Conservation (phyloP, 768 basidiomycete genomes). For the Leucogyrophana mollusca region DNA sequence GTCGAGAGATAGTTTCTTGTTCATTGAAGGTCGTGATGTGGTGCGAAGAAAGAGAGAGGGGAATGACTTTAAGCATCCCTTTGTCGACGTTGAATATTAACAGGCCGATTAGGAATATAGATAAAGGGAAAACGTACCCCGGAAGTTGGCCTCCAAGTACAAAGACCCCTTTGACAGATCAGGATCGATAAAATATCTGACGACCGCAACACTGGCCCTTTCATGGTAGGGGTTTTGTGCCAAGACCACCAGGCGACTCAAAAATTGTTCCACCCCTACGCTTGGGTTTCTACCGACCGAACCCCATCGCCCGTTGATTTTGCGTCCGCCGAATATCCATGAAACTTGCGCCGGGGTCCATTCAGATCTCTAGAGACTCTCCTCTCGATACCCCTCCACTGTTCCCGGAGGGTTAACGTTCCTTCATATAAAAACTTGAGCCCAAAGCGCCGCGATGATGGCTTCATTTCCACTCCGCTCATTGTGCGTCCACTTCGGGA, state of each 20-base stretch:
- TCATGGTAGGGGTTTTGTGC: too few species aligned
- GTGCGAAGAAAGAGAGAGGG: not conserved
- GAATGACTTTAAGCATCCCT: conserved; percentile 13
- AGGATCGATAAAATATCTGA: not conserved
- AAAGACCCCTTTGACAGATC: conserved; percentile 18
- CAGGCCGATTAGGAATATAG: conserved; percentile 8
- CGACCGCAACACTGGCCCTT: not conserved
- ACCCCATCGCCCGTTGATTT: not conserved
- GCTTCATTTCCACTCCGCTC: conserved; percentile 21
- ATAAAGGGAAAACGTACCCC: conserved; percentile 15
- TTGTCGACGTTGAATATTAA: conserved; percentile 12
- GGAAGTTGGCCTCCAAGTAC: conserved; percentile 11
- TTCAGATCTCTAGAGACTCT: too few species aligned
- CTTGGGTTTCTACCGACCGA: conserved; percentile 6
- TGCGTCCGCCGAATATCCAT: too few species aligned
- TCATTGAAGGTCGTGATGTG: conserved; percentile 17
- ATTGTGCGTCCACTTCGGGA: conserved; percentile 20
- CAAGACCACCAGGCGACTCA: not conserved
- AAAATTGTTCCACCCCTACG: not conserved
- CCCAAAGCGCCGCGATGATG: conserved; percentile 16
- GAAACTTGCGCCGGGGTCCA: too few species aligned
- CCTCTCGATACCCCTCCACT: too few species aligned
- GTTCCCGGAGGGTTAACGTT: too few species aligned
- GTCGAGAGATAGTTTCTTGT: conserved; percentile 26
- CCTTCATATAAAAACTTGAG: too few species aligned